Evolutionary conservation across 495 filamentous ascomycete species (phyloP).

Genomic region (Peziza echinospora): DNA sequence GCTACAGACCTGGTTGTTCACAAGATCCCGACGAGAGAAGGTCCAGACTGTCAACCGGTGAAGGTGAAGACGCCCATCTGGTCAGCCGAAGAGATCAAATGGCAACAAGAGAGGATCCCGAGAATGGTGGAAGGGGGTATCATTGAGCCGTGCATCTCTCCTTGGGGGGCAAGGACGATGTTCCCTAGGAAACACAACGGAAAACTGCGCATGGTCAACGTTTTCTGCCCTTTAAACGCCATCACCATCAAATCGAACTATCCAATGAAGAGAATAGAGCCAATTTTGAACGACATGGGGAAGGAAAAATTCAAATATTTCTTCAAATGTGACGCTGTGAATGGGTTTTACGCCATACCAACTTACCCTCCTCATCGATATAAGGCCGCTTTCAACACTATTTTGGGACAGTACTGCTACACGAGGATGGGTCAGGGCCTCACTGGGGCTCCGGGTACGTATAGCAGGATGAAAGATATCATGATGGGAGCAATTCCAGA

Average conservation of each 20-base stretch:
- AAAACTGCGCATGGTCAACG: background rate
- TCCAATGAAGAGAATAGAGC: background rate
- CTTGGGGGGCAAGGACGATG: background rate
- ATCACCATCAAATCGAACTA: background rate
- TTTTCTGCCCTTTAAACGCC: background rate
- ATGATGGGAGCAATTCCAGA: background rate
- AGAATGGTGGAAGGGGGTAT: background rate
- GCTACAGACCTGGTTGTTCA: background rate
- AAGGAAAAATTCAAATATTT: background rate
- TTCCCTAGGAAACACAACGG: background rate
- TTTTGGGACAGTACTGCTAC: background rate
- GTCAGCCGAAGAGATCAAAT: background rate
- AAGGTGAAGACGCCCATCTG: background rate
- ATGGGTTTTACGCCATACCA: background rate
- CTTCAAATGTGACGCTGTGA: background rate
- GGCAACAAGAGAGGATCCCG: background rate
- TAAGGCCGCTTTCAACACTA: conserved; percentile 1
- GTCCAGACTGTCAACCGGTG: background rate
- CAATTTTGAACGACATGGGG: background rate
- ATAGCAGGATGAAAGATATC: conserved; percentile 1
- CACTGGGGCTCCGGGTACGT: background rate
- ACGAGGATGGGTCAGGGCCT: conserved; percentile 1
- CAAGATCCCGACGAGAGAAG: too few species aligned
- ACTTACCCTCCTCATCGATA: background rate
- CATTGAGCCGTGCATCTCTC: background rate